Conservation (phyloP, 2,329 filamentous ascomycete species). For the Verticillium alfalfae region DNA sequence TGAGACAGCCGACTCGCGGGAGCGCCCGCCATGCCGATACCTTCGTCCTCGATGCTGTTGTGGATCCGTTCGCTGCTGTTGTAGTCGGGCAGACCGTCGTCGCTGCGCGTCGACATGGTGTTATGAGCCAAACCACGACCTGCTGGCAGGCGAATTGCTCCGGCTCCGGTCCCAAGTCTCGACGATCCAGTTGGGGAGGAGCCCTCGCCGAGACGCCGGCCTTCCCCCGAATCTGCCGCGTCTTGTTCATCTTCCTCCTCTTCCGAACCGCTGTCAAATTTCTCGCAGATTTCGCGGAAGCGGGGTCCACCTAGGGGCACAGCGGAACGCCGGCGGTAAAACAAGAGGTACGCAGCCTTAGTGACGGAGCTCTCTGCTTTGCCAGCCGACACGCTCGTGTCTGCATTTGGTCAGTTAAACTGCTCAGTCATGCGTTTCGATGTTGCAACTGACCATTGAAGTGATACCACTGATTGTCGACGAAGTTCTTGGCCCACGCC, state of each 20-base stretch:
- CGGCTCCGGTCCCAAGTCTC: conserved; percentile 77
- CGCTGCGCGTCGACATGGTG: conserved; percentile 18
- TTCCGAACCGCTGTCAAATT: conserved; percentile 47
- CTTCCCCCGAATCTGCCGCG: conserved; percentile 63
- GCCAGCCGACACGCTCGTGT: conserved; percentile 64
- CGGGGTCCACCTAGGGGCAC: conserved; percentile 72
- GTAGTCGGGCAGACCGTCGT: conserved; percentile 17
- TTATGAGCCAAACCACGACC: conserved; percentile 52
- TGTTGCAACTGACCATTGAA: conserved; percentile 71
- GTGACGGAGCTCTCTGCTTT: conserved; percentile 63
- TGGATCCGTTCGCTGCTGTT: conserved; percentile 23
- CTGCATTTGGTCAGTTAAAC: conserved; percentile 46
- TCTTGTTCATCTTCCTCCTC: conserved; percentile 41
- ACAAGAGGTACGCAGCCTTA: conserved; percentile 81
- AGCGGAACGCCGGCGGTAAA: conserved; percentile 83
- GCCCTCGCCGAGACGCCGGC: conserved; percentile 74
- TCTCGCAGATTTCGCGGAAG: conserved; percentile 65
- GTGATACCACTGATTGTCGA: conserved; percentile 86
- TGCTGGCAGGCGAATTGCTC: conserved; percentile 64
- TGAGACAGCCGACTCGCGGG: conserved; percentile 22
- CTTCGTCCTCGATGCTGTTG: conserved; percentile 44
- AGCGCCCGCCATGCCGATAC: conserved; percentile 31
- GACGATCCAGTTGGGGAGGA: conserved; percentile 87
- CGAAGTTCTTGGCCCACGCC: conserved; percentile 87
- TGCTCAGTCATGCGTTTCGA: no score